phyloP scores from a whole-genome alignment of 2,329 filamentous ascomycete species.

The Ophiostoma quercus region DNA sequence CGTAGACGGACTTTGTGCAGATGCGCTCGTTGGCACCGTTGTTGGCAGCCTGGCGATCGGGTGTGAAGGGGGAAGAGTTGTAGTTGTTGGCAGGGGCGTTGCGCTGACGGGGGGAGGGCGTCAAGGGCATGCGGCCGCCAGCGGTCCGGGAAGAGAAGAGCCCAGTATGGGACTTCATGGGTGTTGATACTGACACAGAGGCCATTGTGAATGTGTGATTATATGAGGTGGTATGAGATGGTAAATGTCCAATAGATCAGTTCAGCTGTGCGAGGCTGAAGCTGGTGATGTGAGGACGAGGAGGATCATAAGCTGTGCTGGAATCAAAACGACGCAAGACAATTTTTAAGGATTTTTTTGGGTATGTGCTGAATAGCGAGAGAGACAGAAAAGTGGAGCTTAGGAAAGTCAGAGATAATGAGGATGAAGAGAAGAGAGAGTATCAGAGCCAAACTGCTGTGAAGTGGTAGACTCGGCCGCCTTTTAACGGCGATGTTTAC shows the following conservation, averaged over 20 bases:
- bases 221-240: slow-evolving; percentile 26
- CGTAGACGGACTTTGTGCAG: slow-evolving; percentile 68
- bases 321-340: slow-evolving; percentile 28
- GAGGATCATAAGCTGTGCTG: background rate
- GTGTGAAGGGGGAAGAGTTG: slow-evolving; percentile 72
- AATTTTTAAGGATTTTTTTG: slow-evolving; percentile 4
- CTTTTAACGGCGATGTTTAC: slow-evolving; percentile 30
- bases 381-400: background rate
- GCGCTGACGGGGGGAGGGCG: slow-evolving; percentile 74
- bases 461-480: slow-evolving; percentile 18
- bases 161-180: slow-evolving; percentile 88
- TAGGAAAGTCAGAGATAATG: slow-evolving; percentile 19
- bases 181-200: slow-evolving; percentile 73
- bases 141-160: slow-evolving; percentile 89
- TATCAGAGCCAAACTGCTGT: background rate
- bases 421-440: slow-evolving; percentile 27
- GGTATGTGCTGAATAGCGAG: background rate
- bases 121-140: slow-evolving; percentile 89
- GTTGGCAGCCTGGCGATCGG: slow-evolving; percentile 54
- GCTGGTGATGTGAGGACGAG: background rate
- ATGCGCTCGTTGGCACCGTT: slow-evolving; percentile 45
- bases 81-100: slow-evolving; percentile 47
- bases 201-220: slow-evolving; percentile 62
- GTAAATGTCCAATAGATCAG: background rate
- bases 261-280: background rate